These are phyloP conservation scores for Pontederia paniculata DNA, from an alignment of 176 grass and related monocot genomes.

Conservation along the genomic window DNA sequence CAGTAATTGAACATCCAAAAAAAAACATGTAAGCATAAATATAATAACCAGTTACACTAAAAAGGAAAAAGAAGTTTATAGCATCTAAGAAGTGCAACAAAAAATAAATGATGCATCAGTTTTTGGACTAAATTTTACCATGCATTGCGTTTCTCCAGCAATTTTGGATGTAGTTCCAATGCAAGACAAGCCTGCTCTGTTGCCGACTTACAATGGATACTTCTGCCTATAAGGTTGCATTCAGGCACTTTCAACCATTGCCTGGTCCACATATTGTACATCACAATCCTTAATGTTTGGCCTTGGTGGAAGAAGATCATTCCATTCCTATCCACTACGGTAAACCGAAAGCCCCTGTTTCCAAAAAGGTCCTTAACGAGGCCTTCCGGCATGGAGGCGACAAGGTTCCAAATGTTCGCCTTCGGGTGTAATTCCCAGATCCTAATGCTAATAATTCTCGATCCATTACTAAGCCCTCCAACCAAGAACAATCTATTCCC, in stretches of 20 bases:
- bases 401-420: slow-evolving; percentile 1
- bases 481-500: slow-evolving; percentile 31
- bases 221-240: background rate
- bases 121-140: no score
- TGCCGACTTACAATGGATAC: no score
- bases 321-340: slow-evolving; percentile 26
- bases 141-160: no score
- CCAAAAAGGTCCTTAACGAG: slow-evolving; percentile 28
- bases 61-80: no score
- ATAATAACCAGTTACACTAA: no score
- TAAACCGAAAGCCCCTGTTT: slow-evolving; percentile 19
- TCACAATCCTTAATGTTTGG: slow-evolving; percentile 23
- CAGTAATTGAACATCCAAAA: no score
- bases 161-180: no score
- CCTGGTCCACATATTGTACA: slow-evolving; percentile 29
- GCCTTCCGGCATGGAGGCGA: slow-evolving; percentile 17
- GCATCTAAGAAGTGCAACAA: no score
- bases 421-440: slow-evolving; percentile 21
- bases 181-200: no score
- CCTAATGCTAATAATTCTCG: slow-evolving; percentile 12
- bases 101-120: no score
- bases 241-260: slow-evolving; percentile 17
- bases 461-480: slow-evolving; percentile 26
- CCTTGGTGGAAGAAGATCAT: slow-evolving; percentile 44
- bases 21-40: no score